Percentiles rank a stretch among this genome's conserved stretches.
These are phyloP conservation scores for Craterostigma plantagineum DNA, from an alignment of 257 asterid genomes.

Conservation along the genomic window DNA sequence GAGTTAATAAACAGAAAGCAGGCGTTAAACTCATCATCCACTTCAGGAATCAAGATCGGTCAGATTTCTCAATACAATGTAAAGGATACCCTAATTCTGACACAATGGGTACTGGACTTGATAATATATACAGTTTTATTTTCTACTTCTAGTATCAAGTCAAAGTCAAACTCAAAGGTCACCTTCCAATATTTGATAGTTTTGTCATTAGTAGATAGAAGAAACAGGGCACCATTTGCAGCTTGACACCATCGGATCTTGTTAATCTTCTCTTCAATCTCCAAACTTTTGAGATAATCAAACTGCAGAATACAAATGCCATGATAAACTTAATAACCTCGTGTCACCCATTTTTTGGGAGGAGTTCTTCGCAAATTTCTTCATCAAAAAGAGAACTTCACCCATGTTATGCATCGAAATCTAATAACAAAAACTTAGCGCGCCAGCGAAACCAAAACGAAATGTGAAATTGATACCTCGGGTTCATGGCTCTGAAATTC, in stretches of 20 bases:
- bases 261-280: conserved; percentile 83
- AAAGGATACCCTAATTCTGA: background rate
- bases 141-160: no score
- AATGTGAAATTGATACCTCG: conserved; percentile 33
- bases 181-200: conserved; percentile 81
- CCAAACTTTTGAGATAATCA: conserved; percentile 75
- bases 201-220: conserved; percentile 72
- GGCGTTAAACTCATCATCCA: no score
- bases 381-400: background rate
- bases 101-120: conserved; percentile 1
- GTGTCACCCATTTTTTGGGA: background rate
- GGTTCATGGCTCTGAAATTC: conserved; percentile 92
- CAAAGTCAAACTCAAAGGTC: conserved; percentile 10
- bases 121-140: no score
- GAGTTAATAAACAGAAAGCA: no score
- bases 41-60: background rate
- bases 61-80: background rate
- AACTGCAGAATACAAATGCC: conserved; percentile 28
- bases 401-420: background rate
- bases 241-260: conserved; percentile 80
- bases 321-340: background rate
- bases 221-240: conserved; percentile 59
- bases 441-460: conserved; percentile 1
- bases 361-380: background rate
- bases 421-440: no score